Base-by-base conservation (phyloP, 2,329 filamentous ascomycete genomes). In the Penicillium brevicompactum region DNA sequence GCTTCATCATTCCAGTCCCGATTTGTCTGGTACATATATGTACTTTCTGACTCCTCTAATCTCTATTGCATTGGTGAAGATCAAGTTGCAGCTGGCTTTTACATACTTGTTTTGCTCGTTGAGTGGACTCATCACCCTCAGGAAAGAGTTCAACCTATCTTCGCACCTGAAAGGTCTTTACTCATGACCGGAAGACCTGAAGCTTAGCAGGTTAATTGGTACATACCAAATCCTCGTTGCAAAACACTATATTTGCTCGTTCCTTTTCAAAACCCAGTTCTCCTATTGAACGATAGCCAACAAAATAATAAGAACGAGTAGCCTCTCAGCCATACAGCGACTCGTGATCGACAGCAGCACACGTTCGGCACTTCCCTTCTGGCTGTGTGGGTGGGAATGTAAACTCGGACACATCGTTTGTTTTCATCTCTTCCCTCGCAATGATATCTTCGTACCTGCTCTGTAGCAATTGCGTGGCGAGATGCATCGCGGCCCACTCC, bases 401-500 rank as follows among this genome's bases (percentile, higher is more conserved):
- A 49, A 41, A 42, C 9, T 31, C 24, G 11, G 37, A 49, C 1
- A 37, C 9, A 34, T 16, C 44, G 18, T 37, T 5, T 46, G 4
- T 22, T 46, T 46, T 16, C 16, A 46, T 31, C n/a, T 42, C 37
- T 42, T 49, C 18, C 38, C 37, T 42, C 11, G 2, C 10, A 2
- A 42, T 42, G 13, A 32, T 31, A 5, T 49, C 37, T 42, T 49
- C 6, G 16, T 49, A 49, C 24, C 47, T 49, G 16, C 47, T 49
- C 37, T 41, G 11, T 32, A 49, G 24, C 6, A 49, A 22, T 32
- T 41, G 11, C 14, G 37, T 49, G 10, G 38, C 46, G 24, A 49
- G 46, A 31, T 46, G 16, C 10, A 46, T 34, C 11, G 30, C 22
- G 16, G n/a, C 44, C 44, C 31, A 46, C 44, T 46, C 44, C 30